Evolutionary conservation across 176 grass and related monocot genomes (phyloP).

Genomic region (Zea mays): DNA sequence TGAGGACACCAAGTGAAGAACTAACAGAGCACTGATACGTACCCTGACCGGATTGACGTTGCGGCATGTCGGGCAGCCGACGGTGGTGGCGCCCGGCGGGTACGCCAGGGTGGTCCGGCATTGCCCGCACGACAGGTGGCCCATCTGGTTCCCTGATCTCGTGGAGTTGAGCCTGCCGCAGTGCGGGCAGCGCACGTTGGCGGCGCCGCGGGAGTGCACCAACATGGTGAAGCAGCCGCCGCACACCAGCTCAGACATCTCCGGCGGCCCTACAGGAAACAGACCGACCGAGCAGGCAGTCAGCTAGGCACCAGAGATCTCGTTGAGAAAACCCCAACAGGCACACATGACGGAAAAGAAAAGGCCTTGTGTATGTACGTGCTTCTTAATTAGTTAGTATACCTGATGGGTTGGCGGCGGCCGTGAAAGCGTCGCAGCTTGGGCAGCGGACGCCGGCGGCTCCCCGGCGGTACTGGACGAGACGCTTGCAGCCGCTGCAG

Average conservation of each 20-base stretch:
- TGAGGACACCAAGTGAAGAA: too few species aligned
- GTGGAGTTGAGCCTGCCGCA: conserved; percentile 50
- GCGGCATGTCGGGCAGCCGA: too few species aligned
- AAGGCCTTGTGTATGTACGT: too few species aligned
- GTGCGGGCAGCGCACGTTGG: conserved; percentile 53
- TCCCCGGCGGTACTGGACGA: conserved; percentile 46
- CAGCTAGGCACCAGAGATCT: not conserved
- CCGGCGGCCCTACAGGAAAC: conserved; percentile 8
- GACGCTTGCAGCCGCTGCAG: conserved; percentile 44
- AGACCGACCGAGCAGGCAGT: not conserved
- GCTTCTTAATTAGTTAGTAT: too few species aligned
- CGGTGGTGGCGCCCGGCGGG: too few species aligned
- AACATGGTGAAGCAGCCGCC: conserved; percentile 55
- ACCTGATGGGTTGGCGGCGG: conserved; percentile 12
- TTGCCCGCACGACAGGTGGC: too few species aligned
- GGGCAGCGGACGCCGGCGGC: conserved; percentile 41
- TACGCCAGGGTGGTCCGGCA: too few species aligned
- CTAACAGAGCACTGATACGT: too few species aligned
- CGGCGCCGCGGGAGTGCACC: conserved; percentile 42
- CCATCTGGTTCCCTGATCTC: conserved; percentile 45
- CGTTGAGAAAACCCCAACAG: not conserved
- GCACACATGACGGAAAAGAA: too few species aligned
- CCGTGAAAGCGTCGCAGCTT: conserved; percentile 43
- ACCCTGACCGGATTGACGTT: too few species aligned
- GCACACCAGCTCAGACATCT: conserved; percentile 61